Conservation (phyloP, 345 rosid species). For the Dovyalis caffra region DNA sequence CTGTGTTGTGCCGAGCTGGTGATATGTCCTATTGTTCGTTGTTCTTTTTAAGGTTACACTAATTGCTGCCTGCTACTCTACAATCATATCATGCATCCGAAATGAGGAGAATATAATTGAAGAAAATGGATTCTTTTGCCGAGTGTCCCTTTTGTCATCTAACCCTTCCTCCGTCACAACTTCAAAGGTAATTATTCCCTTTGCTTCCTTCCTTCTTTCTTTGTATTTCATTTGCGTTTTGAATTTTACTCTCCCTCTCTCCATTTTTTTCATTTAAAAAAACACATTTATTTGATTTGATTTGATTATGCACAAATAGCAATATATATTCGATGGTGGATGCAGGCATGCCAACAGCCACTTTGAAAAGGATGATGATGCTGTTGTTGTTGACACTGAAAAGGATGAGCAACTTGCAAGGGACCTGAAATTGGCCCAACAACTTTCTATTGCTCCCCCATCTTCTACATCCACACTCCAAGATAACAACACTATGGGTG, state of each 20-base stretch:
- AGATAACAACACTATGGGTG: conserved; percentile 12
- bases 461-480: not conserved
- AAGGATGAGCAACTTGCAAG: conserved; percentile 24
- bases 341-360: conserved; percentile 73
- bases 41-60: not conserved
- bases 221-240: too few relatives aligned
- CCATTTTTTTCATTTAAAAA: too few relatives aligned
- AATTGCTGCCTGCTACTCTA: not conserved
- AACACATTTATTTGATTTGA: too few relatives aligned
- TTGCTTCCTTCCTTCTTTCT: not conserved
- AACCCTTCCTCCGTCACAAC: conserved; percentile 35
- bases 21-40: not conserved
- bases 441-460: conserved; percentile 36
- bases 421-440: conserved; percentile 42
- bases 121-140: conserved; percentile 32
- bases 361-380: conserved; percentile 53
- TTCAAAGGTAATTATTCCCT: conserved; percentile 15
- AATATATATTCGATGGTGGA: not conserved
- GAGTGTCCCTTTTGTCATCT: conserved; percentile 60
- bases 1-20: not conserved
- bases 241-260: too few relatives aligned
- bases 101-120: not conserved
- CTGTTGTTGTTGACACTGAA: not conserved
- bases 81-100: not conserved
- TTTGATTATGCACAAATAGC: too few relatives aligned